Percentiles rank a stretch among this genome's conserved stretches.
phyloP scores from a whole-genome alignment of 164 flowering plant species.

The Berberis vulgaris region DNA sequence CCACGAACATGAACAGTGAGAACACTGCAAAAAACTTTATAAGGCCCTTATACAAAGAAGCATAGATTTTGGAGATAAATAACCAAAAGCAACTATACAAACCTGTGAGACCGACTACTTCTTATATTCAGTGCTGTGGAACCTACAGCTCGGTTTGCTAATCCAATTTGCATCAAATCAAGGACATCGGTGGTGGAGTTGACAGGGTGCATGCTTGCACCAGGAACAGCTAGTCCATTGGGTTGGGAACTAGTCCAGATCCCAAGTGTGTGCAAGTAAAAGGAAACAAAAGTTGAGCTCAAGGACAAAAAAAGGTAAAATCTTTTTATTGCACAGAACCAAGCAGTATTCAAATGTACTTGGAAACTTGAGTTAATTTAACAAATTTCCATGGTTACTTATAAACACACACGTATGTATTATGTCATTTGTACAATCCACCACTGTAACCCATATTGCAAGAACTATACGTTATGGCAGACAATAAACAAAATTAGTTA shows the following conservation, averaged over 20 bases:
- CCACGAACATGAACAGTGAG: constrained; percentile 88
- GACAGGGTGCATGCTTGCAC: constrained; percentile 85
- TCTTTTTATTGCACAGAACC: too few species aligned
- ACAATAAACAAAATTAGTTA: not conserved
- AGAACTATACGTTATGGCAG: too few species aligned
- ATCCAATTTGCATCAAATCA: constrained; percentile 65
- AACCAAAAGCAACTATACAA: constrained; percentile 16
- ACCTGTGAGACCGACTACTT: constrained; percentile 99
- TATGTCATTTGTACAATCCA: too few species aligned
- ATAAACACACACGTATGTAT: too few species aligned
- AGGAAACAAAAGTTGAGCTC: constrained; percentile 25
- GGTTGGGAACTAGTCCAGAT: constrained; percentile 55
- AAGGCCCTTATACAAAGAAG: constrained; percentile 4
- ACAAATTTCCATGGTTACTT: too few species aligned
- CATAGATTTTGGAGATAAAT: not conserved
- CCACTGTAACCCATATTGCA: too few species aligned
- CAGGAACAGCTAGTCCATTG: constrained; percentile 90
- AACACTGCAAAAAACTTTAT: constrained; percentile 42
- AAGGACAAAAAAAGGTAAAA: too few species aligned
- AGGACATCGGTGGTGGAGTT: constrained; percentile 65
- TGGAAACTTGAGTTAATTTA: too few species aligned
- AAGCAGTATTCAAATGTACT: too few species aligned
- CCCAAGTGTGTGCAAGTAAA: constrained; percentile 86
- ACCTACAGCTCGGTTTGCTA: constrained; percentile 78
- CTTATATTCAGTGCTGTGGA: constrained; percentile 93